Percentiles rank a stretch among this genome's conserved stretches.
Conservation (phyloP, 1,284 basidiomycete genomes). For the Chondrostereum purpureum region DNA sequence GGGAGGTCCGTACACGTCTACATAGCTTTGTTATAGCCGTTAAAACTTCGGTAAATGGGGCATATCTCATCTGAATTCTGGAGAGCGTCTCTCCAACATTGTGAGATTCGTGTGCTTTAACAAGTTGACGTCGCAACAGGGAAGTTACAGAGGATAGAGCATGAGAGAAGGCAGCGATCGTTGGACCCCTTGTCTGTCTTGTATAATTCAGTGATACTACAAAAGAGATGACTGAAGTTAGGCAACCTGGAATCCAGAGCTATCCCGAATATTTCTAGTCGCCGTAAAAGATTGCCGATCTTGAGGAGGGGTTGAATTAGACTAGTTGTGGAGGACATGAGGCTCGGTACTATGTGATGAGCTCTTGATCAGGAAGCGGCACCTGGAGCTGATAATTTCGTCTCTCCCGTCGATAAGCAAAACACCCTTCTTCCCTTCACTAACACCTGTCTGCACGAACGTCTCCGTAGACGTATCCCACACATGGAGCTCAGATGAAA, state of each 20-base stretch:
- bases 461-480: conserved; percentile 50
- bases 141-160: conserved; percentile 49
- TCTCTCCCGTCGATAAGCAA: conserved; percentile 50
- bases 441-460: conserved; percentile 36
- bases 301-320: conserved; percentile 52
- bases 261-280: conserved; percentile 51
- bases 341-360: conserved; percentile 1
- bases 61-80: conserved; percentile 48
- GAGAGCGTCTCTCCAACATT: conserved; percentile 26
- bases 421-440: conserved; percentile 22
- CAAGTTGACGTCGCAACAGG: conserved; percentile 40
- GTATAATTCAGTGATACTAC: too few species aligned
- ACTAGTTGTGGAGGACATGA: conserved; percentile 26
- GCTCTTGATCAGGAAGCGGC: not conserved
- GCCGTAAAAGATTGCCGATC: conserved; percentile 57
- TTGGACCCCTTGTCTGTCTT: conserved; percentile 34
- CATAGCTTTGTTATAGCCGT: conserved; percentile 47
- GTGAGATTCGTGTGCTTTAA: conserved; percentile 19
- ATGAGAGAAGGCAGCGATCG: conserved; percentile 60
- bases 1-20: conserved; percentile 41
- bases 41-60: conserved; percentile 42
- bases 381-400: conserved; percentile 51
- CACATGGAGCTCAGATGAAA: conserved; percentile 53
- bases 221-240: conserved; percentile 3
- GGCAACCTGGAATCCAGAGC: conserved; percentile 38